Base-by-base conservation (phyloP, 345 rosid species). In the Hevea brasiliensis region DNA sequence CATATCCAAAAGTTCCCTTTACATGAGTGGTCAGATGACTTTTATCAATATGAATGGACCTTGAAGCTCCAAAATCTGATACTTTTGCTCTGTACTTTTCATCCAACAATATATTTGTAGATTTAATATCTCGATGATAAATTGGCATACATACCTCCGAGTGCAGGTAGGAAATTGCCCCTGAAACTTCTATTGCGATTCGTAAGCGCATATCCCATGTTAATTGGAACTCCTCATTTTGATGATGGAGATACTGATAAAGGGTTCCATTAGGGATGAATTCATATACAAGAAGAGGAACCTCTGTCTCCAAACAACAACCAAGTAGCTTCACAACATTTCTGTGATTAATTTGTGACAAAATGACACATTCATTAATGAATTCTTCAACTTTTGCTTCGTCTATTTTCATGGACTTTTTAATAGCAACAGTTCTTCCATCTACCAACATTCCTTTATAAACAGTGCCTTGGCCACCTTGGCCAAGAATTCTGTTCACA, bases 1-100 rank as follows among this genome's bases (percentile, higher is more conserved):
- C 44, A 67, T 79, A 75, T 2, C 79, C 82, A 26, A 79, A 75
- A 2, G 76, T 79, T 0, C 82, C 82, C 23, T 65, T 72, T 18
- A 79, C 73, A 44, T 8, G 21, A 18, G 82, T 75, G 4, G 79
- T 79, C 47, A 79, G 17, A 8, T 75, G 76, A 26, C 79, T 71
- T 72, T 71, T 69, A 24, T 75, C 78, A 7, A 71, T 20, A 10
- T 67, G 20, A 14, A 75, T 55, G 0, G 57, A 68, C 21, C 59
- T 80, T 9, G 83, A 72, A 6, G 60, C 21, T 23, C 74, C 77
- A 24, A 75, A 80, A 47, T 80, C 83, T 0, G 77, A 26, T 24
- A 80, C 68, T 72, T 72, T 76, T 11, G 72, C 72, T 42, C 65
- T 21, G 0, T 62, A 68, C 2, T 50, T 72, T 12, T 68, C 75